Percentiles rank a stretch among this genome's conserved stretches.
Evolutionary conservation across 768 basidiomycete genomes (phyloP).

Genomic region (Amanita fuliginea): DNA sequence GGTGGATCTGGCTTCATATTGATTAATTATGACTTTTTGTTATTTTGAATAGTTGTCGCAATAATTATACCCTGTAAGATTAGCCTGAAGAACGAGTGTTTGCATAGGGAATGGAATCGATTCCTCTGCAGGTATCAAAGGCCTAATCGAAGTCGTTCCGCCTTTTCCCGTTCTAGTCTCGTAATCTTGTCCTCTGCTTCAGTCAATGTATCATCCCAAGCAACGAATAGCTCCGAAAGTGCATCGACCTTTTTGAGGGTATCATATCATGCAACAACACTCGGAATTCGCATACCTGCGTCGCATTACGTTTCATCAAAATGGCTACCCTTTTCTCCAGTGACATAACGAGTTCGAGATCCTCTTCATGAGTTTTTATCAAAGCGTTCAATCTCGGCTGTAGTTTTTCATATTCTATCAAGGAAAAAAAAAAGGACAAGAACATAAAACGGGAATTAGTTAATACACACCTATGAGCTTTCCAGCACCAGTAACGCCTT

Average conservation of each 20-base stretch:
- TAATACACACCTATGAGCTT: conserved; percentile 44
- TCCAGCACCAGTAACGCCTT: conserved; percentile 63
- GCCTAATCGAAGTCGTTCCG: conserved; percentile 51
- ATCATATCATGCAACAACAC: neutral
- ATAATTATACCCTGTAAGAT: neutral
- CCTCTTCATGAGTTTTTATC: conserved; percentile 46
- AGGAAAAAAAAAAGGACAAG: neutral
- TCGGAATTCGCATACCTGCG: conserved; percentile 36
- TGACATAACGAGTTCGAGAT: conserved; percentile 39
- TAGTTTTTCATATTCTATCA: conserved; percentile 48
- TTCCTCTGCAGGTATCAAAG: conserved; percentile 22
- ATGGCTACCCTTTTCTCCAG: conserved; percentile 57
- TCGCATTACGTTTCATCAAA: conserved; percentile 60
- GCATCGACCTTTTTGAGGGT: conserved; percentile 48
- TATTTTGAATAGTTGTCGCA: neutral
- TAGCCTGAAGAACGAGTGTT: neutral
- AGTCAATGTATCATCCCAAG: conserved; percentile 72
- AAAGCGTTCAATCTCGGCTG: conserved; percentile 59
- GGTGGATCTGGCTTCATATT: neutral
- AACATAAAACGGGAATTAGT: neutral
- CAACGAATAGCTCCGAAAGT: conserved; percentile 74
- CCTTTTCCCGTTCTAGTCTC: conserved; percentile 48
- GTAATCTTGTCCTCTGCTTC: conserved; percentile 51
- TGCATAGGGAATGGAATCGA: neutral
- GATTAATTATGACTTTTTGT: conserved; percentile 1